phyloP scores from a whole-genome alignment of 805 yeast species.

The Lipomyces japonicus region DNA sequence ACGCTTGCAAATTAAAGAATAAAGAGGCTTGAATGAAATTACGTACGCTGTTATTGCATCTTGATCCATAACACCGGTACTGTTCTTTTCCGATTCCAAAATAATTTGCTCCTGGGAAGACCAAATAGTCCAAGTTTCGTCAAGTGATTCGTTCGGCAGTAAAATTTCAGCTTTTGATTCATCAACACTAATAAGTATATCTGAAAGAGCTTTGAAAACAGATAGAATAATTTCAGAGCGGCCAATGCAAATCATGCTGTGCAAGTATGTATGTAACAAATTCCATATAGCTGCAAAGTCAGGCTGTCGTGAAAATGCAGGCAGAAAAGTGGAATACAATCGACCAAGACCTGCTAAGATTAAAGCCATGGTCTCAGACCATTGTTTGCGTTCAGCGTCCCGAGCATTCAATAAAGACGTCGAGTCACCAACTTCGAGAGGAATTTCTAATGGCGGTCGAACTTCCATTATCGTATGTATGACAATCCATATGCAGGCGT shows the following conservation, averaged over 20 bases:
- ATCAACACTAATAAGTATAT: constrained; percentile 41
- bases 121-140: constrained; percentile 42
- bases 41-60: constrained; percentile 53
- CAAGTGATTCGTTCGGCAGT: constrained; percentile 19
- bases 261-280: constrained; percentile 50
- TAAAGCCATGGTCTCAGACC: constrained; percentile 60
- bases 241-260: constrained; percentile 41
- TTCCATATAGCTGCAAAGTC: constrained; percentile 50
- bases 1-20: constrained; percentile 41
- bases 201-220: constrained; percentile 53
- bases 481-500: constrained; percentile 59
- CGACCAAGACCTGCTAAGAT: constrained; percentile 64
- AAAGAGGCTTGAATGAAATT: constrained; percentile 54
- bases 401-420: constrained; percentile 27
- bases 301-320: constrained; percentile 35
- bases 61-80: constrained; percentile 40
- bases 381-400: constrained; percentile 39
- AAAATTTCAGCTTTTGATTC: constrained; percentile 7
- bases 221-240: constrained; percentile 53
- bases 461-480: constrained; percentile 43
- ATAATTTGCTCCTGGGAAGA: constrained; percentile 33
- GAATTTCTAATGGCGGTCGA: constrained; percentile 25
- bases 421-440: constrained; percentile 9
- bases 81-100: constrained; percentile 37
- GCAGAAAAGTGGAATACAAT: constrained; percentile 53